Evolutionary conservation across 176 grass and related monocot genomes (phyloP).

Genomic region (Eragrostis nindensis): DNA sequence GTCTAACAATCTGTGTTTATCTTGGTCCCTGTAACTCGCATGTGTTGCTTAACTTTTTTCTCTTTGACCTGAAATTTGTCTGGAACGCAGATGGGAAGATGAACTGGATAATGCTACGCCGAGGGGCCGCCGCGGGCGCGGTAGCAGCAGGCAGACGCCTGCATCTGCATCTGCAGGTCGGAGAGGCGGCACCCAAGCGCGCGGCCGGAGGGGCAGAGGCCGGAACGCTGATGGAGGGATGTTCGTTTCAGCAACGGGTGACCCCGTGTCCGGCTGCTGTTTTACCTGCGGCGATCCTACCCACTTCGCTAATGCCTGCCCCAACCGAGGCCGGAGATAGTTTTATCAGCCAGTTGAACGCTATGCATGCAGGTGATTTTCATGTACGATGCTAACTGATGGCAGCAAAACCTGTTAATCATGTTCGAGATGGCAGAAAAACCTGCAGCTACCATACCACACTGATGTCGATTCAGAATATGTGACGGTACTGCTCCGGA

Average conservation of each 20-base stretch:
- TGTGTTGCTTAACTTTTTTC: background rate
- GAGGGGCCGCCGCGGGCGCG: slow-evolving; percentile 40
- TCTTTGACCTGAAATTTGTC: background rate
- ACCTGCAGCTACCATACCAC: background rate
- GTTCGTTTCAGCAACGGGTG: slow-evolving; percentile 88
- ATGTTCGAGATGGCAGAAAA: background rate
- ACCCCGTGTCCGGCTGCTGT: slow-evolving; percentile 62
- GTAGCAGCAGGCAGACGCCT: slow-evolving; percentile 50
- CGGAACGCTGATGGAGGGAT: slow-evolving; percentile 39
- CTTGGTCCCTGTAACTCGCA: background rate
- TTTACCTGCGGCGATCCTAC: slow-evolving; percentile 84
- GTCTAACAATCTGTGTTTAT: background rate
- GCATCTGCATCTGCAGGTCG: slow-evolving; percentile 51
- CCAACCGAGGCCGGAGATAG: slow-evolving; percentile 57
- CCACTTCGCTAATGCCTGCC: slow-evolving; percentile 88
- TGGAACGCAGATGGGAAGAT: slow-evolving; percentile 82
- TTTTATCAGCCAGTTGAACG: background rate
- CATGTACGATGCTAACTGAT: background rate
- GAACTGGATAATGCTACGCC: slow-evolving; percentile 52
- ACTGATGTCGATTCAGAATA: background rate
- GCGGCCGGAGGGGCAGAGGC: slow-evolving; percentile 51
- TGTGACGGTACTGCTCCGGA: background rate
- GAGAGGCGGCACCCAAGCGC: slow-evolving; percentile 44
- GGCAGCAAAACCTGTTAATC: background rate
- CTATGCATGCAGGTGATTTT: background rate